Percentiles rank a stretch among this genome's conserved stretches.
Conservation (phyloP, 1,284 basidiomycete species). For the Trametes hirsuta region DNA sequence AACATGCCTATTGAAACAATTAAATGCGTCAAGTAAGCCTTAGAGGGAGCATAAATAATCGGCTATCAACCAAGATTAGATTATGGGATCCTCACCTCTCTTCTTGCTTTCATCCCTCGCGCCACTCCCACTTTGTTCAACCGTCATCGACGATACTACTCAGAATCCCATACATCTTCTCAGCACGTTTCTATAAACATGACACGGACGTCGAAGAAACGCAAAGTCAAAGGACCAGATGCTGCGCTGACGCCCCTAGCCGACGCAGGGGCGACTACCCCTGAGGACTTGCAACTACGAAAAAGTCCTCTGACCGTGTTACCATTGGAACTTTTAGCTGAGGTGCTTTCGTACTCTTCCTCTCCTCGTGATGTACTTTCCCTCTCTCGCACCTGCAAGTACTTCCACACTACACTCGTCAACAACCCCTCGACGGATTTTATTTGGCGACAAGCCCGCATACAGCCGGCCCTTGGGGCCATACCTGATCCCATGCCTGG, state of each 20-base stretch:
- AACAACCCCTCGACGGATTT: constrained; percentile 40
- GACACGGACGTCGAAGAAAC: neutral
- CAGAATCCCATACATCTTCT: neutral
- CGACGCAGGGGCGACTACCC: neutral
- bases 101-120: too few species aligned
- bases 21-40: too few species aligned
- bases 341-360: constrained; percentile 42
- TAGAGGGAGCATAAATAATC: neutral
- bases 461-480: constrained; percentile 33
- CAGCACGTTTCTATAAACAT: neutral
- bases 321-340: constrained; percentile 51
- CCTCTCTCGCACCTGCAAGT: constrained; percentile 50
- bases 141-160: too few species aligned
- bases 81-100: too few species aligned
- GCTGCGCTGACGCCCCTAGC: too few species aligned
- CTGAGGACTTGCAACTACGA: neutral
- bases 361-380: constrained; percentile 51
- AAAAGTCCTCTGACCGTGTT: constrained; percentile 27
- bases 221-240: neutral
- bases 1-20: neutral
- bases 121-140: too few species aligned
- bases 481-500: constrained; percentile 49
- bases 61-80: neutral
- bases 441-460: constrained; percentile 57
- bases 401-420: constrained; percentile 49